These are phyloP conservation scores for Trichodelitschia bisporula DNA, from an alignment of 495 filamentous ascomycete species.

Conservation along the genomic window DNA sequence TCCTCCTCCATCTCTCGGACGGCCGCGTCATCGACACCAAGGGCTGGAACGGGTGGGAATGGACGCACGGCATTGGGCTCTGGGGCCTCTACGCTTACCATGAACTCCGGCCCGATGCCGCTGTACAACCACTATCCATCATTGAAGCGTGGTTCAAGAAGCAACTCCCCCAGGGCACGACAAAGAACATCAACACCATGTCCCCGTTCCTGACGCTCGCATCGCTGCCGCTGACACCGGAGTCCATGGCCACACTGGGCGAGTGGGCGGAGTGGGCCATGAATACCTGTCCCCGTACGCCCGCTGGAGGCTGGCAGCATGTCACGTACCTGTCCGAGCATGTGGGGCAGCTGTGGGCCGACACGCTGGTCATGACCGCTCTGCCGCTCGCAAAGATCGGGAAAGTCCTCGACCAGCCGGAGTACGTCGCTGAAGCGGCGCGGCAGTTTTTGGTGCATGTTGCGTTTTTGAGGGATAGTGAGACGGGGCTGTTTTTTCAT, in stretches of 20 bases:
- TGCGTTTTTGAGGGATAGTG: constrained; percentile 44
- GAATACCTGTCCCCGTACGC: constrained; percentile 41
- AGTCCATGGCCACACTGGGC: too few species aligned
- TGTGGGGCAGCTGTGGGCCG: constrained; percentile 49
- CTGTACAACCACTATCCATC: constrained; percentile 26
- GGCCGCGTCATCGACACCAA: constrained; percentile 58
- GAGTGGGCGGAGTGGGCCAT: constrained; percentile 57
- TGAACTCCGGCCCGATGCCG: too few species aligned
- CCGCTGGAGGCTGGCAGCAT: constrained; percentile 50
- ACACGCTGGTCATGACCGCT: constrained; percentile 63
- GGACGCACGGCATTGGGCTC: constrained; percentile 55
- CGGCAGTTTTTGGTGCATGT: constrained; percentile 46
- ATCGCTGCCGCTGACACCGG: constrained; percentile 41
- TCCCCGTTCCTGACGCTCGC: constrained; percentile 45
- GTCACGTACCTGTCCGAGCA: constrained; percentile 40
- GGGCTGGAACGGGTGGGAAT: constrained; percentile 57
- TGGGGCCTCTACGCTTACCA: constrained; percentile 63
- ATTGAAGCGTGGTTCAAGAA: constrained; percentile 44
- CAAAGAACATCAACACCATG: constrained; percentile 71
- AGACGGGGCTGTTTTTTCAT: constrained; percentile 45
- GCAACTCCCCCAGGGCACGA: constrained; percentile 40
- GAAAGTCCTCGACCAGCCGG: constrained; percentile 30
- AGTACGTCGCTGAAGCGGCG: constrained; percentile 51
- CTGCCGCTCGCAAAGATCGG: constrained; percentile 55
- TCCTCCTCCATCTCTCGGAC: constrained; percentile 37